phyloP scores from a whole-genome alignment of 192 early-diverging fungal species.

The Linnemannia zychae region DNA sequence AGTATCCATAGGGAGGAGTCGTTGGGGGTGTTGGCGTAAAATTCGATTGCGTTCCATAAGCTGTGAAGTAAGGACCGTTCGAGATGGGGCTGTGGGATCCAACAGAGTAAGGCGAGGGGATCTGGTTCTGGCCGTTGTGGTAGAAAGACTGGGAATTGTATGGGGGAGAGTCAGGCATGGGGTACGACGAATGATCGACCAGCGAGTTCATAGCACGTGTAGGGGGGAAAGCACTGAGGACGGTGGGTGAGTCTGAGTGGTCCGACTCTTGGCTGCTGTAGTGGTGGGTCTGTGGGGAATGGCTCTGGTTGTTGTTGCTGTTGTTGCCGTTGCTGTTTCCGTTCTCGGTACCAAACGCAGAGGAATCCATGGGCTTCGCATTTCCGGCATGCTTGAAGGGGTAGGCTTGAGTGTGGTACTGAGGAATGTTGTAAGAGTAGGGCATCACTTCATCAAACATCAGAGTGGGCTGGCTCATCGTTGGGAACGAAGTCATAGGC shows the following conservation, averaged over 20 bases:
- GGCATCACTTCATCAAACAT: slow-evolving; percentile 49
- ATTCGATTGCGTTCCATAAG: slow-evolving; percentile 22
- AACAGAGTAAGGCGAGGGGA: slow-evolving; percentile 33
- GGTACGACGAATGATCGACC: slow-evolving; percentile 23
- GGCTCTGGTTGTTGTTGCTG: slow-evolving; percentile 15
- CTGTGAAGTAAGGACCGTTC: slow-evolving; percentile 25
- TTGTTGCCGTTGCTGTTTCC: not conserved
- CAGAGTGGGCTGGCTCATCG: slow-evolving; percentile 41
- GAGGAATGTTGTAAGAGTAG: slow-evolving; percentile 38
- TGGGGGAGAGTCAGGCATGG: slow-evolving; percentile 29
- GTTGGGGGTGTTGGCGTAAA: slow-evolving; percentile 37
- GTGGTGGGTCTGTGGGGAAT: slow-evolving; percentile 35
- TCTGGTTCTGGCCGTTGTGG: slow-evolving; percentile 30
- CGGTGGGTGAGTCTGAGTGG: slow-evolving; percentile 40
- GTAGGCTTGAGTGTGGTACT: slow-evolving; percentile 44
- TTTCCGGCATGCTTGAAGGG: slow-evolving; percentile 57
- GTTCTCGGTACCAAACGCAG: slow-evolving; percentile 24
- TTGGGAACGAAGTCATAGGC: slow-evolving; percentile 40
- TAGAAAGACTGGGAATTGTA: slow-evolving; percentile 22
- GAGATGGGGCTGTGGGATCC: slow-evolving; percentile 47
- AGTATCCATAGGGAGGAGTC: slow-evolving; percentile 49
- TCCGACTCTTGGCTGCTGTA: slow-evolving; percentile 37
- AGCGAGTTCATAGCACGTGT: slow-evolving; percentile 36
- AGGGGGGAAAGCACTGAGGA: slow-evolving; percentile 33
- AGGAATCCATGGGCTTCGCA: slow-evolving; percentile 40